phyloP scores from a whole-genome alignment of 2,329 filamentous ascomycete genomes.

The Allantophomopsis cytisporea region DNA sequence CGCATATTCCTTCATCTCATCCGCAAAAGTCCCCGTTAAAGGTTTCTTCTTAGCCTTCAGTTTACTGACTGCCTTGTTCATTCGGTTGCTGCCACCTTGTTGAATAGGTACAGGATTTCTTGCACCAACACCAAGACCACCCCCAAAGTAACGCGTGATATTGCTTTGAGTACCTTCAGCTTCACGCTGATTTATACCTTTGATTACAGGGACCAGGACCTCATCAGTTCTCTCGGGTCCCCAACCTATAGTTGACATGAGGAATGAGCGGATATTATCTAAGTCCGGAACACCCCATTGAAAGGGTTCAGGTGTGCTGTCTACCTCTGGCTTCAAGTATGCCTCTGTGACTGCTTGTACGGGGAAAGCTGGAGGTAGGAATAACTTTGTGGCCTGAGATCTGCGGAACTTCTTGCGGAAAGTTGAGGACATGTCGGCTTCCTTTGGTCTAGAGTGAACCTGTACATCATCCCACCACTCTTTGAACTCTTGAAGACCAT shows the following conservation, averaged over 20 bases:
- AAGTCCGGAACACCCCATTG: constrained; percentile 95
- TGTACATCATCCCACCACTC: constrained; percentile 84
- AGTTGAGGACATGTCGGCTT: constrained; percentile 39
- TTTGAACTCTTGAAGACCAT: constrained; percentile 58
- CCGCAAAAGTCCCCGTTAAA: constrained; percentile 12
- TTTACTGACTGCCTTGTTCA: constrained; percentile 61
- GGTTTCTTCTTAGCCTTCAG: constrained; percentile 36
- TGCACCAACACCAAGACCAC: constrained; percentile 54
- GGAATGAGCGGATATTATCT: constrained; percentile 66
- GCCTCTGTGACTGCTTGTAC: constrained; percentile 66
- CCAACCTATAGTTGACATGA: constrained; percentile 93
- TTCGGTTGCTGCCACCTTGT: constrained; percentile 53
- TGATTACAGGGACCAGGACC: constrained; percentile 86
- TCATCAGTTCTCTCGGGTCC: constrained; percentile 84
- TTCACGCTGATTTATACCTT: constrained; percentile 84
- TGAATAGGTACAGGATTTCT: constrained; percentile 51
- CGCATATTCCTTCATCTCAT: constrained; percentile 17
- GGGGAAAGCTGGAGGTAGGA: constrained; percentile 71
- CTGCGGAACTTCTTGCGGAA: constrained; percentile 84
- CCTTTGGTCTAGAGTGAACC: constrained; percentile 45
- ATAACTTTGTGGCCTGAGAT: constrained; percentile 68
- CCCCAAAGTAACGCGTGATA: constrained; percentile 85
- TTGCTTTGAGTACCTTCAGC: constrained; percentile 90
- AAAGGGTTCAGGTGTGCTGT: constrained; percentile 63
- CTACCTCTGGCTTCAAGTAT: constrained; percentile 78